Base-by-base conservation (phyloP, 2,329 filamentous ascomycete genomes). In the Trichoderma hamatum region DNA sequence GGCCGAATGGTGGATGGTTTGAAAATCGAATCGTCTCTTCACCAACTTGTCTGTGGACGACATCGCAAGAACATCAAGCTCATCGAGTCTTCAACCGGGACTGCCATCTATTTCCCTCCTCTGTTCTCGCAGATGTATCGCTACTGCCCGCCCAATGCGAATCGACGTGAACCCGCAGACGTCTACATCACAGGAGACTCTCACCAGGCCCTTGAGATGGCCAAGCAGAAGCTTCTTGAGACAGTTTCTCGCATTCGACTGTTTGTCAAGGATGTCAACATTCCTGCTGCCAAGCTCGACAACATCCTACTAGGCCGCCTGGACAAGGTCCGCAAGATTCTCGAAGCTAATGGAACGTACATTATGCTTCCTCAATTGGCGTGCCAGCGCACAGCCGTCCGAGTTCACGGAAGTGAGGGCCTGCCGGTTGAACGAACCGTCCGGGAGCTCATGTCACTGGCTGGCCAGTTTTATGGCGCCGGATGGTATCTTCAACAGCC, bases 51-150 rank as follows among this genome's bases (percentile, higher is more conserved):
- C 61, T 97, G 94, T 78, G 96, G 96, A 60, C 92, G 96, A 60
- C 95, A 94, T 74, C 89, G 96, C 74, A 97, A 97, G 84, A 97
- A 97, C 79, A 97, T 99, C 83, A 98, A 98, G 83, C 84, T 96
- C 75, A 97, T 99, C 76, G 96, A 99, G 81, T 97, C 96, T 16
- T 89, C 92, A 32, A 98, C 96, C 16, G 93, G 94, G 75, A 98
- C 96, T 10, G 95, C 96, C 72, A 98, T 99, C 75, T 99, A 99
- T 82, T 98, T 99, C 77, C 96, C 96, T 32, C 94, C 94, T 9
- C 92, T 95, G 0, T 98, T 98, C 78, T 94, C 95, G 16, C 90
- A 91, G 70, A 90, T 97, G 72, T 97, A 96, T 77, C 92, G 93
- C 70, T 99, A 97, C 79, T 92, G 90, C 65, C 94, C 95, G 1